Conservation (phyloP, 2,329 filamentous ascomycete genomes). For the Hypocreales sp. region DNA sequence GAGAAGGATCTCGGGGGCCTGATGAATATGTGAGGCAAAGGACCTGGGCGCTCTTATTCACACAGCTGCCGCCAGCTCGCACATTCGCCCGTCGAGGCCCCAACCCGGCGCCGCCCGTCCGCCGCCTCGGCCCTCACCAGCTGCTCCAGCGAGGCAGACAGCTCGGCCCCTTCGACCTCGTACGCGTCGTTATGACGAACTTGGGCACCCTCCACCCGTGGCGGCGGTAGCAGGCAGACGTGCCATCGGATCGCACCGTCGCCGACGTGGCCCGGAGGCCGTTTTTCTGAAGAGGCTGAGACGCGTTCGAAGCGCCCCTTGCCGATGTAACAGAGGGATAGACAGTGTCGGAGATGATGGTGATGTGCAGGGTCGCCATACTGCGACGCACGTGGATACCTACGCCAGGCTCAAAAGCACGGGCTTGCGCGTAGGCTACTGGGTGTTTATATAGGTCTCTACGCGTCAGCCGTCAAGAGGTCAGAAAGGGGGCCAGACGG, state of each 20-base stretch:
- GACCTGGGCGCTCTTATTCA: too few relatives aligned
- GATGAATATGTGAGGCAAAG: conserved; percentile 34
- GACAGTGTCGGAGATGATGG: conserved; percentile 66
- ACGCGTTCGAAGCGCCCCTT: conserved; percentile 56
- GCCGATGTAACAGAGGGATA: conserved; percentile 72
- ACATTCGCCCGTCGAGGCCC: neutral
- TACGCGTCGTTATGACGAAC: conserved; percentile 57
- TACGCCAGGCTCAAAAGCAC: too few relatives aligned
- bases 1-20: conserved; percentile 40
- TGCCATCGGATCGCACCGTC: conserved; percentile 61
- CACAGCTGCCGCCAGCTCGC: too few relatives aligned
- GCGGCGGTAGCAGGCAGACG: conserved; percentile 77
- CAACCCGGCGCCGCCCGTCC: conserved; percentile 1
- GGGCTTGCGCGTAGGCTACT: too few relatives aligned
- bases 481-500: too few relatives aligned
- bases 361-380: conserved; percentile 65
- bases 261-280: conserved; percentile 47
- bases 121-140: conserved; percentile 37
- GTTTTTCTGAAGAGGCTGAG: conserved; percentile 50
- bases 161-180: conserved; percentile 55
- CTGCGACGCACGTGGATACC: too few relatives aligned
- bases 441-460: too few relatives aligned
- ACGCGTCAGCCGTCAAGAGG: too few relatives aligned
- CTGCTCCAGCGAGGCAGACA: conserved; percentile 46
- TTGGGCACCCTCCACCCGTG: conserved; percentile 56